Evolutionary conservation across 2,329 filamentous ascomycete species (phyloP).

Genomic region (Grosmannia serpens): DNA sequence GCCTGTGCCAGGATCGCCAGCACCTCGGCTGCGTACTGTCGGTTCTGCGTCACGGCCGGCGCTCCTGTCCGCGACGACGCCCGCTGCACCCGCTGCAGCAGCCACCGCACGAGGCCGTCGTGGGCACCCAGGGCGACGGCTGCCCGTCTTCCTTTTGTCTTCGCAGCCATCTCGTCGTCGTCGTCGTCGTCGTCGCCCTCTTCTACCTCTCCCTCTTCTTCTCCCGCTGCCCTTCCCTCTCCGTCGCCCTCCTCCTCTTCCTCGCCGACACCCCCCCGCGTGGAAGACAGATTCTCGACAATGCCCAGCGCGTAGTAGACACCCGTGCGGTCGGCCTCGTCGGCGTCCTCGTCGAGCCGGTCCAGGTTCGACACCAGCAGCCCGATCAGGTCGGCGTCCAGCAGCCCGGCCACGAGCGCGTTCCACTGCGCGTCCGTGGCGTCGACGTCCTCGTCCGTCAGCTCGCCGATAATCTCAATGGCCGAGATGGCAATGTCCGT

Average conservation of each 20-base stretch:
- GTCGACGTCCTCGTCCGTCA: conserved; percentile 86
- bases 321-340: conserved; percentile 63
- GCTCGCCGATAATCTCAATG: conserved; percentile 78
- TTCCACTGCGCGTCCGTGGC: conserved; percentile 76
- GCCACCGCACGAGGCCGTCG: conserved; percentile 57
- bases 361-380: conserved; percentile 67
- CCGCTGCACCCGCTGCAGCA: conserved; percentile 60
- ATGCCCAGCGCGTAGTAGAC: conserved; percentile 78
- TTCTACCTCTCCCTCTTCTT: background rate
- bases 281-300: conserved; percentile 73
- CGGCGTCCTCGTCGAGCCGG: conserved; percentile 63
- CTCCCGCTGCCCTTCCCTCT: background rate
- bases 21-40: conserved; percentile 88
- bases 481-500: conserved; percentile 91
- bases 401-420: conserved; percentile 53
- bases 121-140: conserved; percentile 64
- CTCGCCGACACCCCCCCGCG: conserved; percentile 23
- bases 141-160: conserved; percentile 28
- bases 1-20: conserved; percentile 79
- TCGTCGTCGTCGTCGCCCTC: background rate
- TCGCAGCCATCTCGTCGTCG: too few species aligned
- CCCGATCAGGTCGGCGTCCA: conserved; percentile 60
- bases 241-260: background rate
- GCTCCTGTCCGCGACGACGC: conserved; percentile 34
- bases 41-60: conserved; percentile 64